Evolutionary conservation across 139 green algal species (phyloP).

Genomic region (Haematococcus lacustris): DNA sequence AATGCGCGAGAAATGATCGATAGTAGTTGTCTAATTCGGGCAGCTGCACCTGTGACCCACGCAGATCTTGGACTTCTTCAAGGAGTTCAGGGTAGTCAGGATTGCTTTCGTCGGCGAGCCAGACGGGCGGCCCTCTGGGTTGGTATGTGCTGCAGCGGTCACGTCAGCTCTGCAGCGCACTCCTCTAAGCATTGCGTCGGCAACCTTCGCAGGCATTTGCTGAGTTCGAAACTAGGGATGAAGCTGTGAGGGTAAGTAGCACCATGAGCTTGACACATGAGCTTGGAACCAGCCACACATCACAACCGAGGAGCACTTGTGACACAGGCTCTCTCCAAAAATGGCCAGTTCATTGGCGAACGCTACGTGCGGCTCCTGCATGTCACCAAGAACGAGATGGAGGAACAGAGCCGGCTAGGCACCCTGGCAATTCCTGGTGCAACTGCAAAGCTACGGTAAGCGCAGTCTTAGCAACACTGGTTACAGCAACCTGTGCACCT

Average conservation of each 20-base stretch:
- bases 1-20: too few relatives aligned
- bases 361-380: slow-evolving; percentile 62
- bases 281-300: too few relatives aligned
- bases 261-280: too few relatives aligned
- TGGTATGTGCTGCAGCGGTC: slow-evolving; percentile 33
- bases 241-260: slow-evolving; percentile 28
- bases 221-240: slow-evolving; percentile 45
- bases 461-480: too few relatives aligned
- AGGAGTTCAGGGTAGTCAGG: slow-evolving; percentile 28
- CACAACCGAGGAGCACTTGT: too few relatives aligned
- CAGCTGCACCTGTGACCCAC: slow-evolving; percentile 30
- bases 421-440: slow-evolving; percentile 46
- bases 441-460: slow-evolving; percentile 45
- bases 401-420: slow-evolving; percentile 51
- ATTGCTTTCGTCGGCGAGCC: slow-evolving; percentile 50
- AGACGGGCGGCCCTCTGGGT: slow-evolving; percentile 44
- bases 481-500: too few relatives aligned
- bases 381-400: slow-evolving; percentile 59
- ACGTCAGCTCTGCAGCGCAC: not conserved
- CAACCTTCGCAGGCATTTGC: slow-evolving; percentile 36
- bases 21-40: too few relatives aligned
- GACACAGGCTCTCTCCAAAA: slow-evolving; percentile 50
- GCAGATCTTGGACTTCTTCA: slow-evolving; percentile 50
- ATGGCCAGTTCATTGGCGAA: slow-evolving; percentile 61
- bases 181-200: not conserved